A percentile compares a stretch with the other conserved stretches of the same genome.
phyloP scores from a whole-genome alignment of 495 filamentous ascomycete genomes.

The Aspergillus nanangensis region DNA sequence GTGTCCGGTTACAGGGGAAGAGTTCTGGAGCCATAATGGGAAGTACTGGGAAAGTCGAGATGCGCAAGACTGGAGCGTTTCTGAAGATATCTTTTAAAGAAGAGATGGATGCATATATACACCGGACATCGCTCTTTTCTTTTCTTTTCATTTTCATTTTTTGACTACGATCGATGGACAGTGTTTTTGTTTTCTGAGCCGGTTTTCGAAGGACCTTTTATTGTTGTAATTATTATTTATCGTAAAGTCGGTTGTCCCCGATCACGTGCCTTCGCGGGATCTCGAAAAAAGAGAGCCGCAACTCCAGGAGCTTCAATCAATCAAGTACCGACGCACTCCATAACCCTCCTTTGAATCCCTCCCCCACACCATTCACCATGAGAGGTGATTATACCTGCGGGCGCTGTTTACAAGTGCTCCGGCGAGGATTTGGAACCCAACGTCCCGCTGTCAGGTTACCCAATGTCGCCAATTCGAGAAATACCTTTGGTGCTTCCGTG shows the following conservation, averaged over 20 bases:
- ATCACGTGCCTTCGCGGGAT: conserved; percentile 3
- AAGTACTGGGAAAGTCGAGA: conserved; percentile 74
- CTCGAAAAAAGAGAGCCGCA: neutral
- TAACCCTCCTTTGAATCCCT: neutral
- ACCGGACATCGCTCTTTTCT: conserved; percentile 1
- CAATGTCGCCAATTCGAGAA: conserved; percentile 19
- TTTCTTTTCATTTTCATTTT: neutral
- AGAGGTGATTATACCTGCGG: conserved; percentile 38
- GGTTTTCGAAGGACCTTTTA: neutral
- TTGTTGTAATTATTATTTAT: no score
- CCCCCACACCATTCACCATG: conserved; percentile 23
- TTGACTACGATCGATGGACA: neutral
- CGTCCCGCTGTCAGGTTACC: conserved; percentile 16
- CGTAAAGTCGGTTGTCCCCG: neutral
- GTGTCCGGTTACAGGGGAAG: conserved; percentile 79
- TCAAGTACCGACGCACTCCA: neutral
- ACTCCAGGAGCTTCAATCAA: neutral
- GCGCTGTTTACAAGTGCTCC: conserved; percentile 37
- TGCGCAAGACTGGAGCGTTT: conserved; percentile 46
- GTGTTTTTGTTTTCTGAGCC: neutral
- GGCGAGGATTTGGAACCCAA: conserved; percentile 20
- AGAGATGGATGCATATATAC: neutral
- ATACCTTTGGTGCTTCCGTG: conserved; percentile 19
- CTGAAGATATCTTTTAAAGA: conserved; percentile 63
- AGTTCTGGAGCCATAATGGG: conserved; percentile 83